These are phyloP conservation scores for Asterella californica DNA, from an alignment of 225 moss, liverwort and hornwort species.

Conservation along the genomic window DNA sequence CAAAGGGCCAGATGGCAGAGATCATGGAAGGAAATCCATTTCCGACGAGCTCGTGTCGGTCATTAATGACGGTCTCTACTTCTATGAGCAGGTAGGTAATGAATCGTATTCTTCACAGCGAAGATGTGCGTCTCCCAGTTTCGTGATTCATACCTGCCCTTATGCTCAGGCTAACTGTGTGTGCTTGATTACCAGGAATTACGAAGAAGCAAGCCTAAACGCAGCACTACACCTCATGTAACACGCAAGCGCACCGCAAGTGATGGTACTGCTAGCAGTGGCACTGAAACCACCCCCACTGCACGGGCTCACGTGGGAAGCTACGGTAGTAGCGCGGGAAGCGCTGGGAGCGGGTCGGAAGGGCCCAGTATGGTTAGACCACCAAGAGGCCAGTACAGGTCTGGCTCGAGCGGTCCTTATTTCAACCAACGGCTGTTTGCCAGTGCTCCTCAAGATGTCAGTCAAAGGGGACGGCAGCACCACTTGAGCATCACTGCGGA, in stretches of 20 bases:
- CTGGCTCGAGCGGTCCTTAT: conserved; percentile 30
- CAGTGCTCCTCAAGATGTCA: conserved; percentile 65
- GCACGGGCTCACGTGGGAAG: conserved; percentile 55
- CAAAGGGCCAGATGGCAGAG: conserved; percentile 78
- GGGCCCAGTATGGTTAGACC: conserved; percentile 57
- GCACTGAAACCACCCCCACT: conserved; percentile 47
- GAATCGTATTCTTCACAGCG: not conserved
- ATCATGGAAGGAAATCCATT: conserved; percentile 79
- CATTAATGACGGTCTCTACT: conserved; percentile 91
- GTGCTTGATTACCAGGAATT: conserved; percentile 51
- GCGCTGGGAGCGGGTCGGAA: conserved; percentile 59
- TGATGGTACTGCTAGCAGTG: conserved; percentile 47
- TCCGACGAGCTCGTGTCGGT: conserved; percentile 86
- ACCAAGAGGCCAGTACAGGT: conserved; percentile 55
- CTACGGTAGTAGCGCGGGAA: conserved; percentile 45
- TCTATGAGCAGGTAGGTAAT: conserved; percentile 77
- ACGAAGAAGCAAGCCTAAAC: conserved; percentile 55
- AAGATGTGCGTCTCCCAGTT: not conserved
- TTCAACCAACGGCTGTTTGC: conserved; percentile 83
- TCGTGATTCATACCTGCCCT: not conserved
- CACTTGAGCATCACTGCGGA: conserved; percentile 57
- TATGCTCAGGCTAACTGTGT: not conserved
- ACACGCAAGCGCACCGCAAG: conserved; percentile 49
- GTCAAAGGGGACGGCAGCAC: conserved; percentile 39
- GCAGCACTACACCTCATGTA: conserved; percentile 35